phyloP scores from a whole-genome alignment of 306 rosid species.

The Sesbania bispinosa region DNA sequence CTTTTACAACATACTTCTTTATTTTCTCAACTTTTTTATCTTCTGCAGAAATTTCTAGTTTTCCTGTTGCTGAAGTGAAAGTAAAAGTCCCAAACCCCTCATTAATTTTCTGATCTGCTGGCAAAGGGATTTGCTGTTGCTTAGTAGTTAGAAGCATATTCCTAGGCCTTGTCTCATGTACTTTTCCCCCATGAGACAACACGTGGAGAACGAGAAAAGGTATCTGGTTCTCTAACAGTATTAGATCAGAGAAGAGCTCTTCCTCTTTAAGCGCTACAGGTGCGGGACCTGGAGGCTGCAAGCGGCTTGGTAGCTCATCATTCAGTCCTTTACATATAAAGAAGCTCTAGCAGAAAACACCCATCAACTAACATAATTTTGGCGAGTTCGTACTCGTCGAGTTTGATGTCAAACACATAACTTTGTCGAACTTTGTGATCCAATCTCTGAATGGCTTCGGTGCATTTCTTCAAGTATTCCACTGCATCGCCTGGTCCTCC shows the following conservation, averaged over 20 bases:
- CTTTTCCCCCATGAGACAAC: too few relatives aligned
- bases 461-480: not conserved
- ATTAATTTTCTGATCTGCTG: too few relatives aligned
- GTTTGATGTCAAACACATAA: not conserved
- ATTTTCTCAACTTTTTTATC: too few relatives aligned
- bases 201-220: not conserved
- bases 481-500: not conserved
- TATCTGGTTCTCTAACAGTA: constrained; percentile 22
- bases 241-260: constrained; percentile 1
- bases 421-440: not conserved
- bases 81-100: too few relatives aligned
- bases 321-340: not conserved
- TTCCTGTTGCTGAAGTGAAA: too few relatives aligned
- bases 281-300: not conserved
- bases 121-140: too few relatives aligned
- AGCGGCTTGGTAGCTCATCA: not conserved
- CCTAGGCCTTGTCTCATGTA: too few relatives aligned
- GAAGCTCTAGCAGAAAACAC: constrained; percentile 27
- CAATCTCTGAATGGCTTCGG: not conserved
- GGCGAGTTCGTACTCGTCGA: not conserved
- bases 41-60: too few relatives aligned
- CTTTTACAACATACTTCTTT: too few relatives aligned
- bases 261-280: not conserved
- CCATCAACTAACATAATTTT: constrained; percentile 8
- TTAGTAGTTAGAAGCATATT: too few relatives aligned